Evolutionary conservation across 192 early-diverging fungal species (phyloP).

Genomic region (Backusella westeae): DNA sequence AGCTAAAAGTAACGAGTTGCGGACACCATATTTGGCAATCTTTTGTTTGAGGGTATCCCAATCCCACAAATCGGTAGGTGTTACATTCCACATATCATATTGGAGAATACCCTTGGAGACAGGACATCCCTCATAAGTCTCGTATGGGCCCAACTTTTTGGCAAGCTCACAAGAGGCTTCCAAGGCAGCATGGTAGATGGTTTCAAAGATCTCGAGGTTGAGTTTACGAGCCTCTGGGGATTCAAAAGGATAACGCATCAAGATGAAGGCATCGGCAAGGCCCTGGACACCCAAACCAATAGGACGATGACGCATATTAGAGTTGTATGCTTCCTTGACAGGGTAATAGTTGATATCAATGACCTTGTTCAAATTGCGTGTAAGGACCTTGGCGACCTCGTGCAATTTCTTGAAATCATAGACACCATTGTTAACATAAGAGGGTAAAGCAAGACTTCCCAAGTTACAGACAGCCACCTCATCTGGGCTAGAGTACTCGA

Average conservation of each 20-base stretch:
- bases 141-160: slow-evolving; percentile 73
- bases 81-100: slow-evolving; percentile 91
- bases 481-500: slow-evolving; percentile 93
- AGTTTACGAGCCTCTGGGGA: slow-evolving; percentile 76
- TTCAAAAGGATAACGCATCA: slow-evolving; percentile 94
- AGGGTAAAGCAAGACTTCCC: slow-evolving; percentile 89
- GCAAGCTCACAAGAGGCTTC: slow-evolving; percentile 94
- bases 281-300: slow-evolving; percentile 98
- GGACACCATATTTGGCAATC: slow-evolving; percentile 83
- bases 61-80: slow-evolving; percentile 83
- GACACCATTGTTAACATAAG: slow-evolving; percentile 67
- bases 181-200: slow-evolving; percentile 93
- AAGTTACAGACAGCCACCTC: slow-evolving; percentile 98
- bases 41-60: slow-evolving; percentile 82
- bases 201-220: slow-evolving; percentile 92
- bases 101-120: slow-evolving; percentile 88
- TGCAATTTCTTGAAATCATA: slow-evolving; percentile 84
- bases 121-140: slow-evolving; percentile 86
- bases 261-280: slow-evolving; percentile 96
- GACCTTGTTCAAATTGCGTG: slow-evolving; percentile 93
- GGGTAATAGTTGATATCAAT: slow-evolving; percentile 98
- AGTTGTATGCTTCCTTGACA: slow-evolving; percentile 78
- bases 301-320: slow-evolving; percentile 94
- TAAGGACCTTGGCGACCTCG: slow-evolving; percentile 80
- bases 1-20: slow-evolving; percentile 92